Evolutionary conservation across 2,329 filamentous ascomycete species (phyloP), one percentile per base, ranked within the genome.

Genomic region (Xylariaceae sp.): DNA sequence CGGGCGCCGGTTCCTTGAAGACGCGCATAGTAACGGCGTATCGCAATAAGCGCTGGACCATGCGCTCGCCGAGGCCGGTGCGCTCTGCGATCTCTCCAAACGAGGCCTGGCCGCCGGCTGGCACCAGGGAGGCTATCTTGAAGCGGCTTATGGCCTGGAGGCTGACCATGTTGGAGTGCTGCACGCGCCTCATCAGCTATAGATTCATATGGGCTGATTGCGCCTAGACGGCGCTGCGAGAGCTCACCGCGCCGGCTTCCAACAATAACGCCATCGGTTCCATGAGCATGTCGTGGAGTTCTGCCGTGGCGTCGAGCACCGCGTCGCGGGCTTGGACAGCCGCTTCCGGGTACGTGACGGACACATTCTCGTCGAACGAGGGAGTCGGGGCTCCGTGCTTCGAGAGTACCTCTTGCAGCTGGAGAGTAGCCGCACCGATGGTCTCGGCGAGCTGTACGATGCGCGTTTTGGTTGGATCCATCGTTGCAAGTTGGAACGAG

Each of bases 21-120:
- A 65, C 43, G 28, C 55, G 53, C 38, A 61, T 60, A 1, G 55
- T 51, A 38, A 63, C 60, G 19, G 60, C 58, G 21, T 59, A 28
- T 5, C 40, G 32, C 1, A 43, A 19, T 12, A 67, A 39, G 15
- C 63, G 60, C 7, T 5, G n/a, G 7, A 35, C 17, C 18, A 38
- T 31, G 4, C 32, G 14, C 17, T 53, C 47, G 2, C 44, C 35
- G 3, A 62, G 42, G 1, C 39, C 31, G 8, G 50, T 50, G 3
- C 31, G 14, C 6, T 18, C 17, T 0, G 59, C 50, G 5, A 61
- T 38, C 2, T 52, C 44, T 1, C 30, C 11, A 32, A 55, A 61
- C 2, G 40, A 31, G 5, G 55, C 47, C 6, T 32, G 19, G 1
- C 41, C 45, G 2, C 46, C 36, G 1, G 43, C 17, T 2, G 57